Evolutionary conservation across 768 basidiomycete species (phyloP), one percentile per base, ranked within the genome.

Genomic region (Royoungia palumana): DNA sequence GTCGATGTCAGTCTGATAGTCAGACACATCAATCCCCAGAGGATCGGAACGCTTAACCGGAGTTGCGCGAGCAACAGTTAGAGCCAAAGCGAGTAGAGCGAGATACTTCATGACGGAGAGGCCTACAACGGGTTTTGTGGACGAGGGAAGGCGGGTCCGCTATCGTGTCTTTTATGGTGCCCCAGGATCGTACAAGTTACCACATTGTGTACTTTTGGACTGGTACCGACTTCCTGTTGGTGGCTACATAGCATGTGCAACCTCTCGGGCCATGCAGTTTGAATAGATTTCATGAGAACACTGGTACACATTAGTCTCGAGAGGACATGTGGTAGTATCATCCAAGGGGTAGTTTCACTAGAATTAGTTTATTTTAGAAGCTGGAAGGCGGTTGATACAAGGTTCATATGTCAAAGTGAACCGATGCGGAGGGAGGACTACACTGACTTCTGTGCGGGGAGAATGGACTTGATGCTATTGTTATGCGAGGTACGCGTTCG

Each of bases 21-120:
- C 42, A 11, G 81, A 82, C 48, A 84, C 76, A 51, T 83, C 82
- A 40, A 82, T 77, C 16, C 81, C 81, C 46, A 69, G 57, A 34
- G 75, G 77, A 9, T 61, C 37, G 6, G 75, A 70, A 12, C 73
- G 74, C 48, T 61, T 58, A 38, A 49, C 35, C 7, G 54, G 54
- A 12, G 43, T 52, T 12, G 59, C 63, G 10, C 21, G 44, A 19
- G 38, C 56, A 7, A 47, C 46, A 13, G 64, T 44, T 2, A 56
- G 28, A 49, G 50, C 45, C 14, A 64, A 37, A 22, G 49, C 46
- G 19, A 66, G 51, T 24, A 44, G 34, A 21, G 49, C 35, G 21
- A 62, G 40, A 39, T 20, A 53, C 27, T 60, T 67, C 65, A 65
- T 67, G 6, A 1, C 25, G 32, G 36, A 35, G 7, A 30, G 30